Percentiles rank a stretch among this genome's conserved stretches.
Evolutionary conservation across 2,329 filamentous ascomycete species (phyloP).

Genomic region (Colletotrichum gigasporum): DNA sequence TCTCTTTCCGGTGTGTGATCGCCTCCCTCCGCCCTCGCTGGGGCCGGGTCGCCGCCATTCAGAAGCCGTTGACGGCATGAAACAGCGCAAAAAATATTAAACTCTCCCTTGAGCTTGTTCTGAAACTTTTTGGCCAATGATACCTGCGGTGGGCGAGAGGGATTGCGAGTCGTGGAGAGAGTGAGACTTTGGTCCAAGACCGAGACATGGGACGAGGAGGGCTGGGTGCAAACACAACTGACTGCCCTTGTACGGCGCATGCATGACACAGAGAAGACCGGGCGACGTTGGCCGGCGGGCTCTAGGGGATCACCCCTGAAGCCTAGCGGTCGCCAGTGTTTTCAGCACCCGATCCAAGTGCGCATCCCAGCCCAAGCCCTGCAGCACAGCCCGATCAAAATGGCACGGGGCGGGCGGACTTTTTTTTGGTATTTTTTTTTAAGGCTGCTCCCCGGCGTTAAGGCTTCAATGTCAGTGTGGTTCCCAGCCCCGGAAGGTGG

Average conservation of each 20-base stretch:
- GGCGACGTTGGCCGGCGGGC: not conserved
- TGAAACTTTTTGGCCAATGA: conserved; percentile 15
- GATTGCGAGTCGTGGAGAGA: conserved; percentile 10
- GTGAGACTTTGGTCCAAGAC: not conserved
- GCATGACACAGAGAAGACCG: not conserved
- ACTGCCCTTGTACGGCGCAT: no score
- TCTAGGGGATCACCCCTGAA: conserved; percentile 27
- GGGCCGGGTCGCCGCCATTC: not conserved
- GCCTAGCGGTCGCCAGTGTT: conserved; percentile 2
- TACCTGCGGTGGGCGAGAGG: not conserved
- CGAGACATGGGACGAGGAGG: conserved; percentile 25
- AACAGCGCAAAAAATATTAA: conserved; percentile 23
- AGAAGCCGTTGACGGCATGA: conserved; percentile 25
- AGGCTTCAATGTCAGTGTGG: conserved; percentile 10
- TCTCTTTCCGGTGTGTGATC: conserved; percentile 5
- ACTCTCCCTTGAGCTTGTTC: conserved; percentile 17
- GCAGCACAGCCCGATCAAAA: conserved; percentile 8
- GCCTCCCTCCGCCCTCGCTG: not conserved
- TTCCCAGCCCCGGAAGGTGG: conserved; percentile 9
- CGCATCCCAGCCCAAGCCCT: conserved; percentile 16
- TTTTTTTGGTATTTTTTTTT: no score
- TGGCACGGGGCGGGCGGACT: not conserved
- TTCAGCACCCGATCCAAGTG: conserved; percentile 20
- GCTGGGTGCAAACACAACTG: not conserved
- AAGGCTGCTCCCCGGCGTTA: no score